Base-by-base conservation (phyloP, 2,329 filamentous ascomycete genomes). In the Fusarium fracticaudum region DNA sequence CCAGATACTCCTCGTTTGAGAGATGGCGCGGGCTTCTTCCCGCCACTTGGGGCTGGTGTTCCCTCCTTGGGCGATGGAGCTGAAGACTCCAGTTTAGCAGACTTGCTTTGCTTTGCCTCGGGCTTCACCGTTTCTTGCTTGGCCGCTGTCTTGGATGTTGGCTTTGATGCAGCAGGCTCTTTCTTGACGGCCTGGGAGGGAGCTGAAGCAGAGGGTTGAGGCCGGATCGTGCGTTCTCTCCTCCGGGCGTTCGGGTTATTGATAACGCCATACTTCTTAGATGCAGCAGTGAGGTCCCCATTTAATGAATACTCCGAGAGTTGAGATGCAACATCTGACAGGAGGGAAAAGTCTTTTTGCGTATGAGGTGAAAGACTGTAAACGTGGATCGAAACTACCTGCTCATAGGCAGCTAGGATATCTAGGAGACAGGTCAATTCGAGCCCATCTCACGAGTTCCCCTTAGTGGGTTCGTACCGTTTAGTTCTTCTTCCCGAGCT, bases 361-460 rank as follows among this genome's bases (percentile, higher is more conserved):
- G 91, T 88, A 43, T 90, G 88, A 3, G 93, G 88, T 47, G 93
- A 91, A 24, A 98, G 80, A 78, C 95, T 98, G 84, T 98, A 98
- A 48, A 98, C 85, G 77, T 98, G 94, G 68, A 98, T 91, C 1
- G 94, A 93, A 0, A 87, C 88, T 61, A 98, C 90, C n/a, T 90
- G 86, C 55, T 93, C 87, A 74, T 96, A 97, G 22, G 89, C 87
- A 20, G 86, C 85, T 65, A 94, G 90, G 2, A 89, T 86, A 73
- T 89, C 93, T 96, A 41, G 41, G 29, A 47, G 62, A 74, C 53
- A 57, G 5, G 77, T 67, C 70, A 76, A 60, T 72, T 48, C 33
- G 24, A 20, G 45, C 26, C 18, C 26, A 8, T 35, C 18, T 24
- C 33, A 40, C 5, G 24, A 38, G 31, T 24, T 12, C n/a, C 47